A percentile compares a stretch with the other conserved stretches of the same genome.
These are phyloP conservation scores for Neofusicoccum sp. DNA, from an alignment of 2,329 filamentous ascomycete genomes.

Conservation along the genomic window DNA sequence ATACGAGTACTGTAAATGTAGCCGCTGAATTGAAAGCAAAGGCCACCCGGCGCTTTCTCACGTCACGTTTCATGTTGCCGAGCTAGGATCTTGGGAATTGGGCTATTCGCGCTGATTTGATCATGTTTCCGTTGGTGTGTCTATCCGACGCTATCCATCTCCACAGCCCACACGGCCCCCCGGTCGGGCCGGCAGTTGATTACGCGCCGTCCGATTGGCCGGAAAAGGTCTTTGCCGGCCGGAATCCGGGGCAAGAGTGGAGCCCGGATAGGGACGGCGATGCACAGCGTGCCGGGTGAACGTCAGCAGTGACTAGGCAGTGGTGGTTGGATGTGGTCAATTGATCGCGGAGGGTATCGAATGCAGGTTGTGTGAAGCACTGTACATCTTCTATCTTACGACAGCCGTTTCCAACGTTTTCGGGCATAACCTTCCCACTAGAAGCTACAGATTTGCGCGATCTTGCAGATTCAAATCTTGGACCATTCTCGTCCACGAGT, in stretches of 20 bases:
- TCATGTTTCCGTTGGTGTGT: neutral
- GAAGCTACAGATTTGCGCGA: neutral
- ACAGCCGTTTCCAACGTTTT: too few relatives aligned
- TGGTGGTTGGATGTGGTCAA: neutral
- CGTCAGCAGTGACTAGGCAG: neutral
- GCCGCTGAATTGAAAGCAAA: too few relatives aligned
- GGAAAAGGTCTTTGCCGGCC: neutral
- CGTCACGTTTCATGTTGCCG: too few relatives aligned
- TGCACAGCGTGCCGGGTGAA: too few relatives aligned
- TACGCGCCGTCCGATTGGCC: neutral
- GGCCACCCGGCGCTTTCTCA: too few relatives aligned
- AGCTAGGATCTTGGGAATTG: too few relatives aligned
- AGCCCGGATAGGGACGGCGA: neutral
- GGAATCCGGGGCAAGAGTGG: conserved; percentile 5
- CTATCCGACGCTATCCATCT: neutral
- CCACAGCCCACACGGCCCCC: neutral
- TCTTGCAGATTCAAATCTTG: conserved; percentile 31
- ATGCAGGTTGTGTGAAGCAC: too few relatives aligned
- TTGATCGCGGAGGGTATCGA: too few relatives aligned
- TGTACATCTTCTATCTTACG: too few relatives aligned
- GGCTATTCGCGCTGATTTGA: too few relatives aligned
- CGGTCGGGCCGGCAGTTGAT: conserved; percentile 11
- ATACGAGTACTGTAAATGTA: too few relatives aligned
- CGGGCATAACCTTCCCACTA: too few relatives aligned
- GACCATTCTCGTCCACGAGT: conserved; percentile 52